Conservation (phyloP, 768 basidiomycete species). For the Naganishia friedmannii region DNA sequence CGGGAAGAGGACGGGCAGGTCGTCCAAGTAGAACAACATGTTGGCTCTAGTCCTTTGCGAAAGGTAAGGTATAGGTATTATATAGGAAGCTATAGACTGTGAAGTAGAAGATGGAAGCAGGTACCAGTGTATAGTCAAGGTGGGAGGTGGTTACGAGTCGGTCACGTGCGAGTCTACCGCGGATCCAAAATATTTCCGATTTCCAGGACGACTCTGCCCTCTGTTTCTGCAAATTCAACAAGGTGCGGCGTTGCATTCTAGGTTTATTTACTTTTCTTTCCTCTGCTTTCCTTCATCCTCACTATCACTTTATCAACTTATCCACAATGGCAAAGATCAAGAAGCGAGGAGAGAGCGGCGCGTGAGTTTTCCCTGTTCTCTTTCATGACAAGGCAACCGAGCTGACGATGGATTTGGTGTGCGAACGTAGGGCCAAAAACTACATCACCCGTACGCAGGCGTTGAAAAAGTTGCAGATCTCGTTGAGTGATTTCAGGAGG, state of each 20-base stretch:
- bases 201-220: neutral
- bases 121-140: no score
- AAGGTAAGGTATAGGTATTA: no score
- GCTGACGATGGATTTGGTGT: constrained; percentile 7
- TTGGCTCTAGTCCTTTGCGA: neutral
- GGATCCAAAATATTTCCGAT: constrained; percentile 18
- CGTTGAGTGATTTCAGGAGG: constrained; percentile 91
- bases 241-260: neutral
- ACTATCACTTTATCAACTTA: neutral
- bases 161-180: constrained; percentile 1
- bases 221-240: no score
- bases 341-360: constrained; percentile 52
- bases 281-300: neutral
- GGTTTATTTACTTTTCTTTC: neutral
- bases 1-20: constrained; percentile 61
- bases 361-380: constrained; percentile 40
- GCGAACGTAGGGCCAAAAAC: constrained; percentile 50
- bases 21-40: constrained; percentile 82
- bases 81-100: neutral
- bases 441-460: constrained; percentile 80
- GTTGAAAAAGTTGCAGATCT: constrained; percentile 92
- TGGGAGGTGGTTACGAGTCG: neutral
- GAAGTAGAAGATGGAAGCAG: neutral
- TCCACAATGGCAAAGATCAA: constrained; percentile 53
- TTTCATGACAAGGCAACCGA: neutral